A percentile compares a stretch with the other conserved stretches of the same genome.
Evolutionary conservation across 106 monocot genomes (phyloP).

Genomic region (Vanilla planifolia): DNA sequence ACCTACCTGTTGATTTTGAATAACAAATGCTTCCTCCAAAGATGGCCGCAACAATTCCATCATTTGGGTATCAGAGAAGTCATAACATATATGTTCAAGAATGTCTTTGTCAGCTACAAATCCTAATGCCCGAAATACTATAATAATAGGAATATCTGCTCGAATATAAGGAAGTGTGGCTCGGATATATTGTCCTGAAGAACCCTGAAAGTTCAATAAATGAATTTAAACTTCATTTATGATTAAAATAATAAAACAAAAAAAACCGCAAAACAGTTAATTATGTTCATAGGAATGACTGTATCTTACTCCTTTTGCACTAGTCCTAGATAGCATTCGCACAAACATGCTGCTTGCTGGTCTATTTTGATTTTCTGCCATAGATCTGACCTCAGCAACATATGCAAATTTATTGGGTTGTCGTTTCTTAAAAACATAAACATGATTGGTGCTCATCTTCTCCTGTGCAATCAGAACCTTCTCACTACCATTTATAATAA

Average conservation of each 20-base stretch:
- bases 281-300: not conserved
- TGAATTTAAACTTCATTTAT: not conserved
- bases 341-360: constrained; percentile 99
- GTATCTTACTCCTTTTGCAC: constrained; percentile 88
- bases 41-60: constrained; percentile 96
- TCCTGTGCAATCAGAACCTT: constrained; percentile 97
- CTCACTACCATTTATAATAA: constrained; percentile 95
- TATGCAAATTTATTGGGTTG: constrained; percentile 97
- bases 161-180: constrained; percentile 96
- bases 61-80: constrained; percentile 97
- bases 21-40: constrained; percentile 97
- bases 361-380: constrained; percentile 94
- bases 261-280: not conserved
- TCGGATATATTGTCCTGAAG: constrained; percentile 94
- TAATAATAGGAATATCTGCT: constrained; percentile 94
- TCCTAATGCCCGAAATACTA: constrained; percentile 89
- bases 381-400: constrained; percentile 93
- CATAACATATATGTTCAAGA: constrained; percentile 96
- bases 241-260: constrained; percentile 7
- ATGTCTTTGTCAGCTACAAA: constrained; percentile 99
- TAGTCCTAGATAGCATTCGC: constrained; percentile 88
- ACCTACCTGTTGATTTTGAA: constrained; percentile 95
- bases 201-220: constrained; percentile 43
- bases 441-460: constrained; percentile 99
- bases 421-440: constrained; percentile 98